A percentile compares a stretch with the other conserved stretches of the same genome.
Evolutionary conservation across 441 rosid species (phyloP).

Genomic region (Populus hybrid): DNA sequence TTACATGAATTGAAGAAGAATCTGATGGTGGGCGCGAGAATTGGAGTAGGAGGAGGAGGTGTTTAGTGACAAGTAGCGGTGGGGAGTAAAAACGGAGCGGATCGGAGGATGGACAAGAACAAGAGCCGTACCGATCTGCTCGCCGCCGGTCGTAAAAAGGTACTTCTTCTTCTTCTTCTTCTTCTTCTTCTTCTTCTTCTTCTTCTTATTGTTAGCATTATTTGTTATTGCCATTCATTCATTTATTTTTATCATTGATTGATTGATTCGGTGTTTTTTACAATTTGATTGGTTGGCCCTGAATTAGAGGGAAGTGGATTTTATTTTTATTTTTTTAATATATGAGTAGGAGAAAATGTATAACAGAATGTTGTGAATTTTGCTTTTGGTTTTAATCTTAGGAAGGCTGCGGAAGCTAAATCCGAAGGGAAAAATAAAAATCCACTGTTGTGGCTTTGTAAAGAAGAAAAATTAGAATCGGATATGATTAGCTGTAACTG

Average conservation of each 20-base stretch:
- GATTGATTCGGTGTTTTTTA: neutral
- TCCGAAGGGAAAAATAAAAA: neutral
- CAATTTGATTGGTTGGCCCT: neutral
- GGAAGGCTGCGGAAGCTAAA: neutral
- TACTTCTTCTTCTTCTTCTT: conserved; percentile 18
- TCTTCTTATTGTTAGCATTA: neutral
- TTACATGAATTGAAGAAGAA: conserved; percentile 24
- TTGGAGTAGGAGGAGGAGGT: conserved; percentile 28
- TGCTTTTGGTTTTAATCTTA: neutral
- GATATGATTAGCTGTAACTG: neutral
- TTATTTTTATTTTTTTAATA: no score
- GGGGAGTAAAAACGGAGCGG: conserved; percentile 31
- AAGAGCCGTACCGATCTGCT: conserved; percentile 89
- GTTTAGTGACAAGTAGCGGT: conserved; percentile 21
- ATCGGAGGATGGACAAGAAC: conserved; percentile 82
- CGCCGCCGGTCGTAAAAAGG: conserved; percentile 97
- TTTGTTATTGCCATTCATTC: neutral
- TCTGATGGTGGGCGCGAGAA: conserved; percentile 36
- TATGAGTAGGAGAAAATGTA: neutral
- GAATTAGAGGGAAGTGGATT: neutral
- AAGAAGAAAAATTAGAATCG: neutral
- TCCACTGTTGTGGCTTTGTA: neutral
- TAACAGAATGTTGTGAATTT: neutral
- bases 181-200: neutral
- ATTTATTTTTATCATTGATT: no score